phyloP scores from a whole-genome alignment of 2,329 filamentous ascomycete genomes.

The Xylariaceae sp. region DNA sequence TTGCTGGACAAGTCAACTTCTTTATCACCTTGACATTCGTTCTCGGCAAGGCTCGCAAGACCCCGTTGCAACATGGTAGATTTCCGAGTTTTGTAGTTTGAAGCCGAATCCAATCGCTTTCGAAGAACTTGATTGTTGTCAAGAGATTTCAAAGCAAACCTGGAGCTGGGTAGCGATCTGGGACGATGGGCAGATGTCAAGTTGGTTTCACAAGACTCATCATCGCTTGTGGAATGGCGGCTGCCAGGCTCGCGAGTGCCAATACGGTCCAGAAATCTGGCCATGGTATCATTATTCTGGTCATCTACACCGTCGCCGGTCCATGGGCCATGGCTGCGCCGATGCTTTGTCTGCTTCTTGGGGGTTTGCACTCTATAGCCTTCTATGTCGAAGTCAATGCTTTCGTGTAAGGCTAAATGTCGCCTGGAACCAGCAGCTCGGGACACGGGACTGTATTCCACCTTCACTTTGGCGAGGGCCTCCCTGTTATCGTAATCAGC shows the following conservation, averaged over 20 bases:
- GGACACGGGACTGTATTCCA: conserved; percentile 36
- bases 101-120: conserved; percentile 5
- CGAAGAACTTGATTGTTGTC: conserved; percentile 5
- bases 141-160: not conserved
- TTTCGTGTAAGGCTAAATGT: conserved; percentile 45
- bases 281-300: not conserved
- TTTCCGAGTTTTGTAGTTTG: not conserved
- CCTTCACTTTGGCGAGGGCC: conserved; percentile 37
- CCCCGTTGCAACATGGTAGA: conserved; percentile 12
- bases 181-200: not conserved
- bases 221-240: not conserved
- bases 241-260: not conserved
- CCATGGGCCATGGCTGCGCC: conserved; percentile 7
- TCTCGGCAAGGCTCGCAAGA: conserved; percentile 26
- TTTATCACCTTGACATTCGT: conserved; percentile 18
- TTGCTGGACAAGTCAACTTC: not conserved
- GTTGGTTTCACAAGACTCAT: not conserved
- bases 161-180: not conserved
- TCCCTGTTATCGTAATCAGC: conserved; percentile 23
- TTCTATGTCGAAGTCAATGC: conserved; percentile 54
- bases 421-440: conserved; percentile 26
- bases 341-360: conserved; percentile 32
- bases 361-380: conserved; percentile 41
- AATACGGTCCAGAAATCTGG: not conserved
- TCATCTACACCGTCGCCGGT: not conserved